These are phyloP conservation scores for Saksenaea oblongispora DNA, from an alignment of 371 early-diverging fungal species.

Conservation along the genomic window DNA sequence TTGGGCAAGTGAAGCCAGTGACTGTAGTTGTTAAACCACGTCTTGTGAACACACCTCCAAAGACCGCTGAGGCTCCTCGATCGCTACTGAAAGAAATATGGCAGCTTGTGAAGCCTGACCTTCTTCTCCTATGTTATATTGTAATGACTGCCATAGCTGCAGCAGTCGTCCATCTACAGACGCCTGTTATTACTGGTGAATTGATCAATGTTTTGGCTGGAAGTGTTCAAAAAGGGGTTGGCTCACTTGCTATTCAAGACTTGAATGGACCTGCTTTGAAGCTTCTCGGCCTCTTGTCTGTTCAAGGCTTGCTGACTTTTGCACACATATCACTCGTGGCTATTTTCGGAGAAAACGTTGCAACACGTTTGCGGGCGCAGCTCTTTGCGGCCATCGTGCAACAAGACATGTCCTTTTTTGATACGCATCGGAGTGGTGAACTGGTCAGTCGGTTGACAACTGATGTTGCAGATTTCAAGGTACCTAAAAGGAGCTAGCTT, in stretches of 20 bases:
- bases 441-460: constrained; percentile 66
- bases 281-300: constrained; percentile 54
- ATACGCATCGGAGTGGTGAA: constrained; percentile 64
- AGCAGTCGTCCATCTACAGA: constrained; percentile 67
- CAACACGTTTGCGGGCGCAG: constrained; percentile 55
- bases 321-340: constrained; percentile 75
- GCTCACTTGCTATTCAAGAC: constrained; percentile 30
- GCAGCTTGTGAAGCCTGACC: constrained; percentile 57
- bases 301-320: constrained; percentile 73
- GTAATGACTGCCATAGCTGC: constrained; percentile 63
- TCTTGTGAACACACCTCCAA: constrained; percentile 8
- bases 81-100: constrained; percentile 41
- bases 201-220: constrained; percentile 68
- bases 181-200: constrained; percentile 75
- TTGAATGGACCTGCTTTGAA: constrained; percentile 58
- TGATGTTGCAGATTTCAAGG: constrained; percentile 77
- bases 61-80: background rate
- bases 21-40: constrained; percentile 2
- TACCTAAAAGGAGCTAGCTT: background rate
- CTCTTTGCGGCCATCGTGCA: constrained; percentile 59
- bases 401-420: constrained; percentile 79
- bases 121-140: constrained; percentile 53
- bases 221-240: constrained; percentile 29
- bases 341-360: constrained; percentile 71
- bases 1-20: background rate